Conservation (phyloP, 306 rosid genomes). For the Datisca glomerata region DNA sequence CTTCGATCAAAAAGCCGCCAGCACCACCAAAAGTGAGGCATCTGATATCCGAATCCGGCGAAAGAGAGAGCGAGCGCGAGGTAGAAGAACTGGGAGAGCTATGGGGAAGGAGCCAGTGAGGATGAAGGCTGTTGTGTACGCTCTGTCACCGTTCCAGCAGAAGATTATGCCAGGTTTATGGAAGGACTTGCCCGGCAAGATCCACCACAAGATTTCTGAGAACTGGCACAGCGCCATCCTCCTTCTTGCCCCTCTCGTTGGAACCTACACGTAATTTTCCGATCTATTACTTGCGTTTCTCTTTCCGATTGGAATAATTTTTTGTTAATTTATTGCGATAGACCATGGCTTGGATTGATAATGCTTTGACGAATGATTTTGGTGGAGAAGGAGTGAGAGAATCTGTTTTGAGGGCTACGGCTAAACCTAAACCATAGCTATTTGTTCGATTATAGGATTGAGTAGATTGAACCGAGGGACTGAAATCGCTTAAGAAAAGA, state of each 20-base stretch:
- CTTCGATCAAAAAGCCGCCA: too few species aligned
- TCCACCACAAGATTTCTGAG: conserved; percentile 84
- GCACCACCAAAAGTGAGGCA: too few species aligned
- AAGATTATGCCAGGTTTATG: conserved; percentile 73
- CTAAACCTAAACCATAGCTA: not conserved
- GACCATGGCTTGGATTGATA: too few species aligned
- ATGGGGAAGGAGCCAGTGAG: conserved; percentile 71
- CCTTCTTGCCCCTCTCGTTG: conserved; percentile 53
- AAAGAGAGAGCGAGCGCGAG: too few species aligned
- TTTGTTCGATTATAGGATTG: too few species aligned
- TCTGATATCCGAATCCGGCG: too few species aligned
- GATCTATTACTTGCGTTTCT: not conserved
- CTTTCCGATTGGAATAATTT: not conserved
- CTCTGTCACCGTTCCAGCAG: conserved; percentile 88
- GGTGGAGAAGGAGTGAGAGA: too few species aligned
- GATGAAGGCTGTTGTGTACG: conserved; percentile 67
- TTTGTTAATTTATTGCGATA: too few species aligned
- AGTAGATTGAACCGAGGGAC: too few species aligned
- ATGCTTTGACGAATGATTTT: too few species aligned
- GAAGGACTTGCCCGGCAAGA: conserved; percentile 64
- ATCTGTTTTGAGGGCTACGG: not conserved
- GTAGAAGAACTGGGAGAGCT: not conserved
- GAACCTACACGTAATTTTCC: conserved; percentile 37
- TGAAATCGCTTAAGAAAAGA: too few species aligned
- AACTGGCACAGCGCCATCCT: conserved; percentile 76